A percentile compares a stretch with the other conserved stretches of the same genome.
These are phyloP conservation scores for Sclerotinia nivalis DNA, from an alignment of 2,329 filamentous ascomycete species.

Conservation along the genomic window DNA sequence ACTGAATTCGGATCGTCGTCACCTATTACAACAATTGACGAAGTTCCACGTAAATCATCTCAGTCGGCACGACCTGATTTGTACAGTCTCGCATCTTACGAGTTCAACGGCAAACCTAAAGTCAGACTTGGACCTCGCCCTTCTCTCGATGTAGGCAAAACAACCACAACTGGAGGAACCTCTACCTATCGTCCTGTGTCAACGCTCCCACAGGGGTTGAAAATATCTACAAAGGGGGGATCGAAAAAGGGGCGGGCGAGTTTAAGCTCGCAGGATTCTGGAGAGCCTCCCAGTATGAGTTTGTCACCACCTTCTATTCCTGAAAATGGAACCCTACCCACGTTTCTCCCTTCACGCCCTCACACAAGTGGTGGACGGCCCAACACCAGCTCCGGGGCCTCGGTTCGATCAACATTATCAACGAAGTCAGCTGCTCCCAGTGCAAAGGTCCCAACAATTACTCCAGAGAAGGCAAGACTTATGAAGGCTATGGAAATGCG, in stretches of 20 bases:
- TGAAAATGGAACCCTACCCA: conserved; percentile 25
- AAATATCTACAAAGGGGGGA: conserved; percentile 59
- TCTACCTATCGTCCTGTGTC: conserved; percentile 70
- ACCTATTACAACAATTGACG: conserved; percentile 31
- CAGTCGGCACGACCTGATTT: conserved; percentile 55
- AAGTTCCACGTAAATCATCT: conserved; percentile 43
- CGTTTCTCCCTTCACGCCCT: conserved; percentile 36
- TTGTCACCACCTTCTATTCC: conserved; percentile 36
- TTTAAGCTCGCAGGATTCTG: conserved; percentile 44
- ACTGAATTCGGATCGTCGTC: conserved; percentile 29
- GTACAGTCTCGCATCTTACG: conserved; percentile 52
- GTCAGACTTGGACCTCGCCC: conserved; percentile 87
- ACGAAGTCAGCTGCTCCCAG: conserved; percentile 27
- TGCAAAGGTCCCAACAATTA: conserved; percentile 55
- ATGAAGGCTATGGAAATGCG: conserved; percentile 93
- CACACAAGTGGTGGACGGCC: conserved; percentile 41
- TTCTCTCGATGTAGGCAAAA: conserved; percentile 66
- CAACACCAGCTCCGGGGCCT: conserved; percentile 38
- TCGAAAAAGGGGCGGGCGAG: conserved; percentile 52
- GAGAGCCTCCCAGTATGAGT: conserved; percentile 37
- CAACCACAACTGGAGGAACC: conserved; percentile 57
- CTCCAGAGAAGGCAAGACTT: conserved; percentile 84
- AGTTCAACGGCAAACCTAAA: conserved; percentile 65
- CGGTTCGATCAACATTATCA: conserved; percentile 32
- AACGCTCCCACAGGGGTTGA: conserved; percentile 78